These are phyloP conservation scores for Xylariaceae sp. DNA, from an alignment of 2,329 filamentous ascomycete genomes.

Conservation along the genomic window DNA sequence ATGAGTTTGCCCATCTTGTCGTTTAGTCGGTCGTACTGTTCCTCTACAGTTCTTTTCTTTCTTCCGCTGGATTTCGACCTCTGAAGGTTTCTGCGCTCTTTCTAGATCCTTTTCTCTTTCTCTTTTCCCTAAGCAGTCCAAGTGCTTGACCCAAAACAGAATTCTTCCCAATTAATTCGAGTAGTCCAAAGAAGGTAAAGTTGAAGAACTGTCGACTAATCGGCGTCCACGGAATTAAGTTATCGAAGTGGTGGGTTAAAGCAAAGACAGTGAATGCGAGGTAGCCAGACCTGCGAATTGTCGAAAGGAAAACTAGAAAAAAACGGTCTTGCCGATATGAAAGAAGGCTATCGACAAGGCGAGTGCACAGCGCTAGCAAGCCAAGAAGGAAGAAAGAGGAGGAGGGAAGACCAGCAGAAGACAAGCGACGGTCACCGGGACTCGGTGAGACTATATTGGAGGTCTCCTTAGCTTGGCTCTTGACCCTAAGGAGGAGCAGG, in stretches of 20 bases:
- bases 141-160: constrained; percentile 25
- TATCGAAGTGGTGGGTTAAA: constrained; percentile 22
- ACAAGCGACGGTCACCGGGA: constrained; percentile 32
- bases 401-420: constrained; percentile 39
- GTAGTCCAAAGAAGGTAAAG: constrained; percentile 31
- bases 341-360: constrained; percentile 60
- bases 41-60: constrained; percentile 15
- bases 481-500: constrained; percentile 40
- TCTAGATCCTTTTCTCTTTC: constrained; percentile 24
- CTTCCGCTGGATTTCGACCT: constrained; percentile 27
- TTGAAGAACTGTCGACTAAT: constrained; percentile 28
- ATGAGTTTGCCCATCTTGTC: constrained; percentile 90
- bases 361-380: constrained; percentile 56
- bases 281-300: constrained; percentile 61
- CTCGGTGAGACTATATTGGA: constrained; percentile 48
- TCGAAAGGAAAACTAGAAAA: constrained; percentile 39
- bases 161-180: constrained; percentile 20
- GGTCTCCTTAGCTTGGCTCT: constrained; percentile 38
- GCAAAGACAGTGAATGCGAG: constrained; percentile 46
- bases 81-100: constrained; percentile 31
- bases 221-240: constrained; percentile 24
- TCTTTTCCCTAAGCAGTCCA: constrained; percentile 31
- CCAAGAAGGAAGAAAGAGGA: constrained; percentile 40
- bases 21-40: constrained; percentile 21
- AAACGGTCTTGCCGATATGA: constrained; percentile 53